These are phyloP conservation scores for Rhizoclosmatium sp. DNA, from an alignment of 192 early-diverging fungal genomes.

Conservation along the genomic window DNA sequence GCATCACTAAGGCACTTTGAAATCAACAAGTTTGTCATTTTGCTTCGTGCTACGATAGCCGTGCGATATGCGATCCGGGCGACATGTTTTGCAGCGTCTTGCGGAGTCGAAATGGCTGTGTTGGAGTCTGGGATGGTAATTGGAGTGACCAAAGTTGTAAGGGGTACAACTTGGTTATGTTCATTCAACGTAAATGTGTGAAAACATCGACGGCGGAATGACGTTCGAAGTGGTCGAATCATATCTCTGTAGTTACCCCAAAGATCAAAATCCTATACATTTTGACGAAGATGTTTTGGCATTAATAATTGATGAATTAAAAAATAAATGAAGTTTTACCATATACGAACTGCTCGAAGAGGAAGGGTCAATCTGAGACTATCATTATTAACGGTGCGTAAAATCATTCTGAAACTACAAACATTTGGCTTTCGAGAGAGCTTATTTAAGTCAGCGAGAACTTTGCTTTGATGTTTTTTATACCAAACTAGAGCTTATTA, in stretches of 20 bases:
- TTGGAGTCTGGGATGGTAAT: constrained; percentile 1
- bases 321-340: no score
- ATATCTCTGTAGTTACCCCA: neutral
- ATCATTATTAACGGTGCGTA: no score
- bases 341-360: no score
- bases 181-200: constrained; percentile 45
- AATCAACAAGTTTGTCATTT: constrained; percentile 14
- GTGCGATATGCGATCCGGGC: constrained; percentile 42
- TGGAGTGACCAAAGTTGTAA: constrained; percentile 41
- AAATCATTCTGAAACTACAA: neutral
- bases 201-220: constrained; percentile 46
- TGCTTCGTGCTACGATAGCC: constrained; percentile 5
- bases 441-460: constrained; percentile 33
- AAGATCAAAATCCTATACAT: constrained; percentile 10
- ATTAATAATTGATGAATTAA: neutral
- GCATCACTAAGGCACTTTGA: constrained; percentile 22
- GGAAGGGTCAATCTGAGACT: no score
- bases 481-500: constrained; percentile 35
- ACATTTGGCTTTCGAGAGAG: neutral
- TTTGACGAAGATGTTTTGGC: neutral
- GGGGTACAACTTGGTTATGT: constrained; percentile 44
- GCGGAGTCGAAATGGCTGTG: constrained; percentile 11
- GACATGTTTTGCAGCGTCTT: constrained; percentile 38
- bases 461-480: constrained; percentile 28
- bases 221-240: constrained; percentile 10